Conservation (phyloP, 129 eudicot genomes). For the Deinandra increscens region DNA sequence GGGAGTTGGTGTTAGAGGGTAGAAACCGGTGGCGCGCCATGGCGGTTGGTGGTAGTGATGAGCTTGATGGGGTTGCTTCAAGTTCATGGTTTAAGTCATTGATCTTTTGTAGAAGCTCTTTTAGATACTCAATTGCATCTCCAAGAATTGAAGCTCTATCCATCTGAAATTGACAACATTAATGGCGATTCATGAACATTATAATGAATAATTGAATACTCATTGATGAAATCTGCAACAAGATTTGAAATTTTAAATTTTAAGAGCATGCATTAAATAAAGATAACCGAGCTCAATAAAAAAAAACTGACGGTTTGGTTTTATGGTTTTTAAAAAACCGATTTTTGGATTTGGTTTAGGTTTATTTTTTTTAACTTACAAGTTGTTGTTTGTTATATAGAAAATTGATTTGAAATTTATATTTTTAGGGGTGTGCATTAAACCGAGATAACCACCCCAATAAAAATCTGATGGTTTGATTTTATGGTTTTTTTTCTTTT, state of each 20-base stretch:
- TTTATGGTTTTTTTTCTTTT: too few species aligned
- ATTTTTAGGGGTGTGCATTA: too few species aligned
- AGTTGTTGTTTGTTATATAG: too few species aligned
- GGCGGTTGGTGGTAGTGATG: conserved; percentile 51
- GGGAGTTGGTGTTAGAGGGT: conserved; percentile 76
- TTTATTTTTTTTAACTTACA: too few species aligned
- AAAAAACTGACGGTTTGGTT: too few species aligned
- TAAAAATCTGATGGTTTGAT: too few species aligned
- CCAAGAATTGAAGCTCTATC: conserved; percentile 97
- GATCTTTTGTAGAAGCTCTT: conserved; percentile 87
- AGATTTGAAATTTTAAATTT: neutral
- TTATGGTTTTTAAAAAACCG: too few species aligned
- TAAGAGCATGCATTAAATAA: too few species aligned
- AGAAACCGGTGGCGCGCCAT: conserved; percentile 37
- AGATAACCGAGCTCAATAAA: too few species aligned
- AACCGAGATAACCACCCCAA: too few species aligned
- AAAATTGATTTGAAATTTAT: too few species aligned
- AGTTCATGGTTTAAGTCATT: conserved; percentile 83
- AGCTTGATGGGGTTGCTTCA: conserved; percentile 67
- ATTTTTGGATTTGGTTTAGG: too few species aligned
- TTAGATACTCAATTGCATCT: conserved; percentile 90
- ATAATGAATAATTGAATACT: neutral
- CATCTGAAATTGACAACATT: conserved; percentile 53
- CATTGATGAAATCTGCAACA: neutral
- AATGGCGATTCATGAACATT: neutral